Percentiles rank a stretch among this genome's conserved stretches.
phyloP scores from a whole-genome alignment of 352 stramenopile species.

The Globisporangium nagaii region DNA sequence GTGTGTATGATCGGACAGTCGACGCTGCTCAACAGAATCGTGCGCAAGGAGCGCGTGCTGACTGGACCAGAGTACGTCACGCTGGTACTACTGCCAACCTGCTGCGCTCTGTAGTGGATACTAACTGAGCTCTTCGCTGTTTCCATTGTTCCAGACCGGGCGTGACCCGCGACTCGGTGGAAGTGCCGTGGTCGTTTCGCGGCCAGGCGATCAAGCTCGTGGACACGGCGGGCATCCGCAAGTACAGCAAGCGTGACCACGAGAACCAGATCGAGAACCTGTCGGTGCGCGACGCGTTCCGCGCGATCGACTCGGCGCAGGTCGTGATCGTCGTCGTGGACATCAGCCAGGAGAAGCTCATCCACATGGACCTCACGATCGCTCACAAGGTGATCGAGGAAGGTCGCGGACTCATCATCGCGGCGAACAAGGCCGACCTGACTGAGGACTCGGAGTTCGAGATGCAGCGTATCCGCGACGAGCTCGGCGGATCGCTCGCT shows the following conservation, averaged over 20 bases:
- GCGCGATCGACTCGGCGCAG: slow-evolving; percentile 73
- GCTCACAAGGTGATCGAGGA: slow-evolving; percentile 78
- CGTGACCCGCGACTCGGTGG: slow-evolving; percentile 77
- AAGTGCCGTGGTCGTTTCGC: slow-evolving; percentile 75
- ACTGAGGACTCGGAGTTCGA: slow-evolving; percentile 44
- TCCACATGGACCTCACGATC: slow-evolving; percentile 85
- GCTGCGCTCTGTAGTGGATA: too few species aligned
- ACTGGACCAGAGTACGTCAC: slow-evolving; percentile 71
- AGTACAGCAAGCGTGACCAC: slow-evolving; percentile 81
- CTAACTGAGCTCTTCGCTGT: background rate
- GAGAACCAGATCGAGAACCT: slow-evolving; percentile 83
- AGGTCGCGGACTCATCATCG: slow-evolving; percentile 65
- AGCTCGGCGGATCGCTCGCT: slow-evolving; percentile 64
- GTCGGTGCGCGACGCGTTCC: slow-evolving; percentile 76
- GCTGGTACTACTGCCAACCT: too few species aligned
- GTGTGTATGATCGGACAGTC: too few species aligned
- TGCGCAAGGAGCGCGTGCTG: slow-evolving; percentile 74
- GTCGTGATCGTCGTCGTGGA: slow-evolving; percentile 81
- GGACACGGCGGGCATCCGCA: slow-evolving; percentile 76
- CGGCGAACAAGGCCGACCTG: slow-evolving; percentile 77
- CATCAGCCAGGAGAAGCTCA: slow-evolving; percentile 77
- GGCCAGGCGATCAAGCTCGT: slow-evolving; percentile 72
- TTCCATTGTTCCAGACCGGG: slow-evolving; percentile 37
- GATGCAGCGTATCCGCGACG: slow-evolving; percentile 60
- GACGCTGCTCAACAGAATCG: slow-evolving; percentile 77